Percentiles rank a stretch among this genome's conserved stretches.
Evolutionary conservation across 352 stramenopile species (phyloP).

Genomic region (Blastocystis hominis): DNA sequence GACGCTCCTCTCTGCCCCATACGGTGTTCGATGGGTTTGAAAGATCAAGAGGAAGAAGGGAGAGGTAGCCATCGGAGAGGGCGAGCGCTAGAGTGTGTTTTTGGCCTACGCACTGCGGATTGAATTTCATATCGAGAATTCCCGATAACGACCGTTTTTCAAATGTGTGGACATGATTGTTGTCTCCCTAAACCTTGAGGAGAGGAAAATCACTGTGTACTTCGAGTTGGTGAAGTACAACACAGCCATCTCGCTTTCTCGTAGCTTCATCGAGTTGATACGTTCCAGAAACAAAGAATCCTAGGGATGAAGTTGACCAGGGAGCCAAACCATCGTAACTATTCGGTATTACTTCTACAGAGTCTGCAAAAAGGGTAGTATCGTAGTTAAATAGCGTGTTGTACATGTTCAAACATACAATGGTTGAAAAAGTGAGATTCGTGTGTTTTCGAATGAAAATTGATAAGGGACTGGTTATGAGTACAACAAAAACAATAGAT

Average conservation of each 20-base stretch:
- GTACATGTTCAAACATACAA: not conserved
- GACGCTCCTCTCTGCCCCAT: not conserved
- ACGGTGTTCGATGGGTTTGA: not conserved
- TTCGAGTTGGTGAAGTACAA: slow-evolving; percentile 38
- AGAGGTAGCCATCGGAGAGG: slow-evolving; percentile 31
- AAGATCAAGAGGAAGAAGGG: not conserved
- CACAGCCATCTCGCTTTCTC: not conserved
- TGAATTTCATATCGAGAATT: slow-evolving; percentile 57
- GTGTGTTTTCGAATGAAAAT: too few species aligned
- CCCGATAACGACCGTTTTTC: not conserved
- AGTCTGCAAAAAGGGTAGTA: slow-evolving; percentile 23
- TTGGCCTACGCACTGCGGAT: not conserved
- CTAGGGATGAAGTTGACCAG: not conserved
- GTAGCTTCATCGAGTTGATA: slow-evolving; percentile 55
- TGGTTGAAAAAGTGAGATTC: too few species aligned
- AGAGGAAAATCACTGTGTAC: not conserved
- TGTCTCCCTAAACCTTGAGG: not conserved
- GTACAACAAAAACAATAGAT: too few species aligned
- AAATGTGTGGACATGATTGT: not conserved
- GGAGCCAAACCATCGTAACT: slow-evolving; percentile 11
- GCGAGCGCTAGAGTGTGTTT: slow-evolving; percentile 21
- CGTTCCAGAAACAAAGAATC: slow-evolving; percentile 45
- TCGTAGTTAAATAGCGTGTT: slow-evolving; percentile 51
- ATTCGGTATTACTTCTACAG: slow-evolving; percentile 31
- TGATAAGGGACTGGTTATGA: too few species aligned